Conservation (phyloP, 805 yeast genomes). For the Barnettozyma sucrosica region DNA sequence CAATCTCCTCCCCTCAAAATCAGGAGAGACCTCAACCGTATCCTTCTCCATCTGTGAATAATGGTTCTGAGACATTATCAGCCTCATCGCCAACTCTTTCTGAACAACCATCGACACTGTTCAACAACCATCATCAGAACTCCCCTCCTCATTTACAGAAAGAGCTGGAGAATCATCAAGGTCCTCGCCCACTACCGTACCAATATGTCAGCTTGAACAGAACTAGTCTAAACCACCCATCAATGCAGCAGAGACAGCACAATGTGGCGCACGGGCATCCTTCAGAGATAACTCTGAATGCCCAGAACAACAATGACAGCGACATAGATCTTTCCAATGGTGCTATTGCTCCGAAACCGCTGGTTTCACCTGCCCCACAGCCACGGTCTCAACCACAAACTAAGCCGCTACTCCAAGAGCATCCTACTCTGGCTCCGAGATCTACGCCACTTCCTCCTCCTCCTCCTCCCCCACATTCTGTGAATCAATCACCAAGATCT, state of each 20-base stretch:
- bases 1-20: background rate
- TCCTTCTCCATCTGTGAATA: background rate
- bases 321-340: background rate
- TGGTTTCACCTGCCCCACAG: too few species aligned
- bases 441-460: conserved; percentile 7
- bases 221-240: background rate
- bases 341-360: too few species aligned
- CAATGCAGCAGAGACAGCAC: background rate
- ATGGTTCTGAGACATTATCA: background rate
- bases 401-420: background rate
- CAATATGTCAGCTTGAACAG: background rate
- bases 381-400: background rate
- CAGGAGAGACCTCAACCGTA: background rate
- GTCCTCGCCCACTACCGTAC: background rate
- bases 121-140: background rate
- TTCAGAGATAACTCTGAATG: background rate
- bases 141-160: background rate
- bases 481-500: conserved; percentile 12
- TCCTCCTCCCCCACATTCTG: conserved; percentile 14
- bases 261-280: background rate
- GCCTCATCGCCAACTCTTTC: background rate
- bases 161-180: background rate
- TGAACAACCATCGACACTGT: background rate
- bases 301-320: background rate
- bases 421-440: background rate